Percentiles rank a stretch among this genome's conserved stretches.
Conservation (phyloP, 2,329 filamentous ascomycete species). For the Fonsecaea erecta region DNA sequence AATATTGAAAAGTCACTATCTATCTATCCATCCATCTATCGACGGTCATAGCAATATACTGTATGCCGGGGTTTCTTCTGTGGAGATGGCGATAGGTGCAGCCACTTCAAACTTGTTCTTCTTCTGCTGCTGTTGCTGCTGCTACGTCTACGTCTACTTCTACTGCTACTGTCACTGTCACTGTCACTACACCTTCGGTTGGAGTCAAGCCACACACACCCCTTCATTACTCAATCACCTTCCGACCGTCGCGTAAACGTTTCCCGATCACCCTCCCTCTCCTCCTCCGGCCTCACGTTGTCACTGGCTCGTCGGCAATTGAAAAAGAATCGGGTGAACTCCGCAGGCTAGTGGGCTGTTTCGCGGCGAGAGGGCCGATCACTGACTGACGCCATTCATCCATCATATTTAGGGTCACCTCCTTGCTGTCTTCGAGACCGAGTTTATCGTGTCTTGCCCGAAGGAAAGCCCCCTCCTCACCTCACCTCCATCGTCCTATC, state of each 20-base stretch:
- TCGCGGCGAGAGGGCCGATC: slow-evolving; percentile 8
- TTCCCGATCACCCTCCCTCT: neutral
- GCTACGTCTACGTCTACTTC: neutral
- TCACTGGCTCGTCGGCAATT: slow-evolving; percentile 18
- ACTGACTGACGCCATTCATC: too few relatives aligned
- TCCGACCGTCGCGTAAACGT: neutral
- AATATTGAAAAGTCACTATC: neutral
- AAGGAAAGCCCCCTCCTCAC: too few relatives aligned
- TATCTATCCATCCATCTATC: too few relatives aligned
- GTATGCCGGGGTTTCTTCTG: neutral
- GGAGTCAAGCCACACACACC: neutral
- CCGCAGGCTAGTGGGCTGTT: neutral
- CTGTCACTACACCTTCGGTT: too few relatives aligned
- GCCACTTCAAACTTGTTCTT: too few relatives aligned
- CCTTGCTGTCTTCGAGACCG: neutral
- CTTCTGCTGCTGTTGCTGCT: too few relatives aligned
- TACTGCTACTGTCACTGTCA: neutral
- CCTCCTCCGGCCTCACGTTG: neutral
- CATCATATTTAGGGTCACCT: neutral
- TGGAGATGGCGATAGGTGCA: neutral
- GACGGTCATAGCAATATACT: too few relatives aligned
- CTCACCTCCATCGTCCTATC: too few relatives aligned
- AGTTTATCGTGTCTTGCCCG: neutral
- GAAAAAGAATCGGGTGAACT: neutral
- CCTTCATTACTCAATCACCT: too few relatives aligned